phyloP scores from a whole-genome alignment of 805 yeast species.

The Candida boleticola region DNA sequence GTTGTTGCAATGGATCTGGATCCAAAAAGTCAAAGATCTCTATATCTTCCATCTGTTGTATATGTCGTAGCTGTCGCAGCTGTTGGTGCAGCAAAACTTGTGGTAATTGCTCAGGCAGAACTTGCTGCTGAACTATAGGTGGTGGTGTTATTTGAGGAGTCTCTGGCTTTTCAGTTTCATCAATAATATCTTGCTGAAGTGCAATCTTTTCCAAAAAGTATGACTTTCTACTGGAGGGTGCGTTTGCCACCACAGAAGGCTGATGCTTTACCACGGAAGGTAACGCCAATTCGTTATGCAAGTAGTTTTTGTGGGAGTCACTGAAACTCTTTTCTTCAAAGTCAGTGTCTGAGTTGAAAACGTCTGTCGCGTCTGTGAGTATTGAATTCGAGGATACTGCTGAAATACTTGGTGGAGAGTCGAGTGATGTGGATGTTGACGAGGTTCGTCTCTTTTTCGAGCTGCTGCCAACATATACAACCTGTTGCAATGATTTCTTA shows the following conservation, averaged over 20 bases:
- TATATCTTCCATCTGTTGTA: neutral
- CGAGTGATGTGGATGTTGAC: neutral
- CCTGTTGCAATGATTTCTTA: conserved; percentile 19
- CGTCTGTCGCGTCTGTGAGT: no score
- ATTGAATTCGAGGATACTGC: no score
- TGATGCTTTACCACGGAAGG: no score
- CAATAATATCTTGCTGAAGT: conserved; percentile 4
- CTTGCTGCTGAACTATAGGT: no score
- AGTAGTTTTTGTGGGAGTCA: no score
- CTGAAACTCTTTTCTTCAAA: no score
- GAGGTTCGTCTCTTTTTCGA: neutral
- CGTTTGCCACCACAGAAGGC: no score
- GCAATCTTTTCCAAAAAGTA: conserved; percentile 4
- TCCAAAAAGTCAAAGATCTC: neutral
- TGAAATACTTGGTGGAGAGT: no score
- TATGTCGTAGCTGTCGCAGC: neutral
- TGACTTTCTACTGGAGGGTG: neutral
- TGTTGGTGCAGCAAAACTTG: neutral
- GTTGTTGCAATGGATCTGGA: no score
- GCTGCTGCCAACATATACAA: conserved; percentile 18
- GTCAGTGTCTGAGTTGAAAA: no score
- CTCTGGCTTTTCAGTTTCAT: neutral
- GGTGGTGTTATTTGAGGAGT: no score
- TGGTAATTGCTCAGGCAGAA: neutral
- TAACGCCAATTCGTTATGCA: no score